Evolutionary conservation across 2,329 filamentous ascomycete species (phyloP).

Genomic region (Beauveria sp.): DNA sequence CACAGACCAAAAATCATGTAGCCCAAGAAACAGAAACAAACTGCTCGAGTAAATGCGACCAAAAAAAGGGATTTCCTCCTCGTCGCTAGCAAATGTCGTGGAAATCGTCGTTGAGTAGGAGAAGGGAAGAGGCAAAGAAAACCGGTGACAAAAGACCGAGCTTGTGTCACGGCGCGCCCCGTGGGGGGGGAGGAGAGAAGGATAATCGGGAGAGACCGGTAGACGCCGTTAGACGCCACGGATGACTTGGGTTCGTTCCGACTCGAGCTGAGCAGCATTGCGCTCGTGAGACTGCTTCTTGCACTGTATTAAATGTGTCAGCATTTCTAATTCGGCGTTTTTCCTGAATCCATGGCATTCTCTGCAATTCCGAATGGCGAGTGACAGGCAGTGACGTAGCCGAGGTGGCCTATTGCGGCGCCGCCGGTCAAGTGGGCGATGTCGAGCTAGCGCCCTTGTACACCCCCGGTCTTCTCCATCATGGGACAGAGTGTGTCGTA

Average conservation of each 20-base stretch:
- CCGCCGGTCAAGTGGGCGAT: neutral
- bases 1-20: neutral
- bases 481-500: neutral
- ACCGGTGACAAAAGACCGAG: too few relatives aligned
- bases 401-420: neutral
- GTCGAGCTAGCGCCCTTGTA: slow-evolving; percentile 6
- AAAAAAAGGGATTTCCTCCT: neutral
- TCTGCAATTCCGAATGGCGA: neutral
- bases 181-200: neutral
- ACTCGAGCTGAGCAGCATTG: slow-evolving; percentile 86
- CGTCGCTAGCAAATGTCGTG: slow-evolving; percentile 8
- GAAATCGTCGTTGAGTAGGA: slow-evolving; percentile 2
- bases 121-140: neutral
- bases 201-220: neutral
- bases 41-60: neutral
- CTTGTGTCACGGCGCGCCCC: neutral
- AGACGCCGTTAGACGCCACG: slow-evolving; percentile 63
- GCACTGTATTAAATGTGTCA: slow-evolving; percentile 46
- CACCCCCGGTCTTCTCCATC: neutral
- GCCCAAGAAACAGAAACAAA: slow-evolving; percentile 4
- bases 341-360: neutral
- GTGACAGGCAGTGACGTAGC: slow-evolving; percentile 12
- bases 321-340: neutral
- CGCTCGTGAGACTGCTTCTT: slow-evolving; percentile 95
- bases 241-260: slow-evolving; percentile 88